A percentile compares a stretch with the other conserved stretches of the same genome.
Evolutionary conservation across 257 asterid species (phyloP).

Genomic region (Schizonepeta tenuifolia): DNA sequence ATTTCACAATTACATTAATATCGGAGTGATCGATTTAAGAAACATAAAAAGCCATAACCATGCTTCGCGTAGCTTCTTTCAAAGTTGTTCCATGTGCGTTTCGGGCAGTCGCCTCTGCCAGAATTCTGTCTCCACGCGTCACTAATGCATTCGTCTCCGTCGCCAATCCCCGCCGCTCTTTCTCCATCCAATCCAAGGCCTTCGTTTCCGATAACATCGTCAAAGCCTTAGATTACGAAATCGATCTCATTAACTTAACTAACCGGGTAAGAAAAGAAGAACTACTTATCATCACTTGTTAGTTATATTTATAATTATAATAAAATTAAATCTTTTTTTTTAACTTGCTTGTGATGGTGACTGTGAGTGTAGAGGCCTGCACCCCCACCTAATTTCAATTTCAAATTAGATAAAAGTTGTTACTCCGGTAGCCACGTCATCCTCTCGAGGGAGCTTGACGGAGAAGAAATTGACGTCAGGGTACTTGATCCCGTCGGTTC

Average conservation of each 20-base stretch:
- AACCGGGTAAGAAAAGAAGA: background rate
- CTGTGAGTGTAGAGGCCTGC: conserved; percentile 5
- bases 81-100: background rate
- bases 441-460: conserved; percentile 3
- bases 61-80: background rate
- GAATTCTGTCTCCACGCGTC: too few relatives aligned
- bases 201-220: background rate
- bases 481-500: background rate
- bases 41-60: too few relatives aligned
- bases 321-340: too few relatives aligned
- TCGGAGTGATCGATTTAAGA: too few relatives aligned
- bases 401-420: too few relatives aligned
- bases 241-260: background rate
- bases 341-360: background rate
- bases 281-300: too few relatives aligned
- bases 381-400: background rate
- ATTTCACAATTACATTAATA: background rate
- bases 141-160: background rate
- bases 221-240: background rate
- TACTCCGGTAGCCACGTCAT: background rate
- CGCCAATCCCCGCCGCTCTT: background rate
- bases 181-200: background rate
- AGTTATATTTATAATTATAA: too few relatives aligned
- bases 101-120: conserved; percentile 4
- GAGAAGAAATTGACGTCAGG: conserved; percentile 7